These are phyloP conservation scores for Hyaloscypha variabilis DNA, from an alignment of 495 filamentous ascomycete genomes.

Conservation along the genomic window DNA sequence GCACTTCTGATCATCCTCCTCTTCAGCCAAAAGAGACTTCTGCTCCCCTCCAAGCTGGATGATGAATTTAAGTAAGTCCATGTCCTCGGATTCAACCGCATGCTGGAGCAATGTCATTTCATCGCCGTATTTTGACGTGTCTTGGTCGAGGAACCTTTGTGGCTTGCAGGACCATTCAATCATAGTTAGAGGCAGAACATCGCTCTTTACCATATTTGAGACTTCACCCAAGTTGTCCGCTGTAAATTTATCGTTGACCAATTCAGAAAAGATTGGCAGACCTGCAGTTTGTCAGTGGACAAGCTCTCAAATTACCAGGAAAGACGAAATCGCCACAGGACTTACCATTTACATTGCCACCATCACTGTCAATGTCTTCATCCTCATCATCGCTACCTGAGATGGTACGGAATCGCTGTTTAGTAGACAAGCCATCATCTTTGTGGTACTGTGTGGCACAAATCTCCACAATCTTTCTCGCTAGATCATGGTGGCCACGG, in stretches of 20 bases:
- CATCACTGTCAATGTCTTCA: constrained; percentile 39
- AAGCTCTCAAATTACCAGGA: no score
- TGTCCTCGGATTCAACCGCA: constrained; percentile 37
- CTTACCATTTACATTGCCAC: neutral
- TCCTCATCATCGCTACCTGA: constrained; percentile 47
- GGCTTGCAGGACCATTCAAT: constrained; percentile 36
- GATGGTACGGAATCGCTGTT: constrained; percentile 32
- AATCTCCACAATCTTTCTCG: constrained; percentile 68
- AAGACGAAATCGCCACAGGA: no score
- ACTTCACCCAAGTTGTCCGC: constrained; percentile 71
- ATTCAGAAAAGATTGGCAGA: constrained; percentile 30
- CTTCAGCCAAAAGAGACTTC: constrained; percentile 23
- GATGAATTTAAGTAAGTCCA: constrained; percentile 45
- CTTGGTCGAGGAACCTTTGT: constrained; percentile 7
- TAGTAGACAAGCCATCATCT: constrained; percentile 37
- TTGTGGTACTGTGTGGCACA: constrained; percentile 64
- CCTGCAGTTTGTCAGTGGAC: neutral
- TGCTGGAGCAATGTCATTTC: constrained; percentile 11
- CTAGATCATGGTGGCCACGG: constrained; percentile 60
- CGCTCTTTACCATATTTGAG: constrained; percentile 62
- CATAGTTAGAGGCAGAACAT: constrained; percentile 49
- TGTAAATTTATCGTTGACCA: constrained; percentile 65
- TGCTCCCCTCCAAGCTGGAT: constrained; percentile 43
- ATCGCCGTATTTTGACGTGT: neutral
- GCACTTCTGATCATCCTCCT: constrained; percentile 27